Evolutionary conservation across 805 yeast species (phyloP).

Genomic region (Myxozyma vanderwaltii): DNA sequence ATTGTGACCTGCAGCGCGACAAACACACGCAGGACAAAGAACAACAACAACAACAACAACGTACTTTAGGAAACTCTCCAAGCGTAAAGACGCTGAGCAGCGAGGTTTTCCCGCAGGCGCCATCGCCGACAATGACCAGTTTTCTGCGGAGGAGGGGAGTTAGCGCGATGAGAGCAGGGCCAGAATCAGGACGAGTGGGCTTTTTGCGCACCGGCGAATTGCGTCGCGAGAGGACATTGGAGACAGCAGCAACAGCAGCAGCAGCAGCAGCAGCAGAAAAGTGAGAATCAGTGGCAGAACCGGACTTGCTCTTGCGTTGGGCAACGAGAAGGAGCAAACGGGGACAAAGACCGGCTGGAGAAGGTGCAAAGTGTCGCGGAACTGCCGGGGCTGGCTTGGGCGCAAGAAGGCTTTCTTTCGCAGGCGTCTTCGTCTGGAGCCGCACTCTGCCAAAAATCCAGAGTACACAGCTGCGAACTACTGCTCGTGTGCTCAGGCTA

Average conservation of each 20-base stretch:
- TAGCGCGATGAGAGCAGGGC: not conserved
- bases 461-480: too few species aligned
- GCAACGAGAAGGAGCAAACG: too few species aligned
- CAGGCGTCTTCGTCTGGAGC: too few species aligned
- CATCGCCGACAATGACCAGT: slow-evolving; percentile 36
- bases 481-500: too few species aligned
- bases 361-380: too few species aligned
- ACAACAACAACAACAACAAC: slow-evolving; percentile 20
- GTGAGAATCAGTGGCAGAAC: too few species aligned
- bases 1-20: not conserved
- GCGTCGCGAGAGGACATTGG: slow-evolving; percentile 31
- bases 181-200: not conserved
- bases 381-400: too few species aligned
- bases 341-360: too few species aligned
- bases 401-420: too few species aligned
- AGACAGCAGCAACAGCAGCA: not conserved
- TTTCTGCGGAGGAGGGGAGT: slow-evolving; percentile 13
- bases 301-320: too few species aligned
- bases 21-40: not conserved
- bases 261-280: not conserved
- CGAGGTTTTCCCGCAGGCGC: slow-evolving; percentile 97
- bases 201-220: slow-evolving; percentile 20
- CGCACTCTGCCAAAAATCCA: too few species aligned
- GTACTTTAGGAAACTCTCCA: slow-evolving; percentile 87
- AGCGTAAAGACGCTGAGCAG: slow-evolving; percentile 87